Percentiles rank a stretch among this genome's conserved stretches.
Conservation (phyloP, 2,329 filamentous ascomycete species). For the Orbilia quercus region DNA sequence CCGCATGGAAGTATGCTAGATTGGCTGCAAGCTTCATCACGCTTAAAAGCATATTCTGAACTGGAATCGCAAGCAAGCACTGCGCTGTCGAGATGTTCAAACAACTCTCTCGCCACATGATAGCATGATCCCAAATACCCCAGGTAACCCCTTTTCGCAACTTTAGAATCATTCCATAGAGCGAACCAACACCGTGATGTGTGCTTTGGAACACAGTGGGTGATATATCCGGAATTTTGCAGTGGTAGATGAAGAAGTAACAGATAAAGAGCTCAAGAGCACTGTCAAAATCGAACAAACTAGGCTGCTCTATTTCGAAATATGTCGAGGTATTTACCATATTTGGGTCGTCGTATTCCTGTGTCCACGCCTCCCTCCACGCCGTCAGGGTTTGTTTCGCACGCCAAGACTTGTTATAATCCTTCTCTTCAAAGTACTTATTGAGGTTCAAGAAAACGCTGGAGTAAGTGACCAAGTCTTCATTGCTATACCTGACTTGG, state of each 20-base stretch:
- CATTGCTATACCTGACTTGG: slow-evolving; percentile 64
- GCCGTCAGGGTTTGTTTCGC: slow-evolving; percentile 65
- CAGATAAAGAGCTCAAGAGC: slow-evolving; percentile 62
- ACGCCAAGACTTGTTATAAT: slow-evolving; percentile 67
- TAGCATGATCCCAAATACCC: slow-evolving; percentile 74
- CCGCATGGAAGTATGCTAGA: slow-evolving; percentile 69
- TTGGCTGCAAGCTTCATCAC: slow-evolving; percentile 66
- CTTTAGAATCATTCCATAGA: slow-evolving; percentile 73
- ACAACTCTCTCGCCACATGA: slow-evolving; percentile 71
- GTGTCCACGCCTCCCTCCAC: slow-evolving; percentile 67
- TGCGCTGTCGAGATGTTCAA: slow-evolving; percentile 67
- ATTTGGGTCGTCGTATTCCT: slow-evolving; percentile 64
- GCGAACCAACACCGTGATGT: slow-evolving; percentile 72
- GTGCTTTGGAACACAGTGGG: slow-evolving; percentile 73
- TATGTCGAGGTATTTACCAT: slow-evolving; percentile 60
- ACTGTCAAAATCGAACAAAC: slow-evolving; percentile 61
- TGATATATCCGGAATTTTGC: slow-evolving; percentile 69
- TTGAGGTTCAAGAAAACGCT: slow-evolving; percentile 67
- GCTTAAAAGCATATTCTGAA: slow-evolving; percentile 66
- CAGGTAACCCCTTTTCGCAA: slow-evolving; percentile 71
- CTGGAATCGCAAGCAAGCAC: slow-evolving; percentile 66
- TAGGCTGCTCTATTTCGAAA: slow-evolving; percentile 62
- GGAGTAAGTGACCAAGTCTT: slow-evolving; percentile 65
- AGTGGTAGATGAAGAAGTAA: slow-evolving; percentile 70
- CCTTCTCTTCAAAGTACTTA: slow-evolving; percentile 67